Evolutionary conservation across 257 asterid species (phyloP), one percentile per base, ranked within the genome.

Genomic region (Salvia hispanica): DNA sequence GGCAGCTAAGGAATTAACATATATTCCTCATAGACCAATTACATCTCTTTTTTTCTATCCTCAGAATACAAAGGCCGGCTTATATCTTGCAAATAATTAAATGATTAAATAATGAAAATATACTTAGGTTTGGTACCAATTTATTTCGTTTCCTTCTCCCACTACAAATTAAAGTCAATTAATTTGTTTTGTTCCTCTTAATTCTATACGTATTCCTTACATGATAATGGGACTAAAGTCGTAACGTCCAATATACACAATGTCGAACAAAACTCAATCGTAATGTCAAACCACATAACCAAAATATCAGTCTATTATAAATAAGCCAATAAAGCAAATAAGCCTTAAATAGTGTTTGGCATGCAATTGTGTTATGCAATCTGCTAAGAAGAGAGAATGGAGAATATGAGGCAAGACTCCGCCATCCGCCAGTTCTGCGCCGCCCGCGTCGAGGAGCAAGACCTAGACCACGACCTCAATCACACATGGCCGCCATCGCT

Each of bases 371-470:
- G 6, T 39, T 39, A 37, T 37, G 43, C 2, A 2, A 39, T 18
- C 21, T 18, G 21, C 21, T 10, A 2, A 39, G 0, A 7, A 39
- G 7, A 73, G 54, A 54, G 52, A 42, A 21, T 64, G 16, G 79
- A 75, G 33, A 59, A 40, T 55, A 59, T 69, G 72, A 50, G 55
- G 58, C 81, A 70, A 37, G 81, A 74, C 25, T 58, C 59, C 31
- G 31, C 31, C 71, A 87, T 87, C 50, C 79, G 89, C 5, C 91
- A 69, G 62, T 83, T 80, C 57, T 84, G 95, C 73, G 79, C 86
- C 2, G 91, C 91, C 48, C 81, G 90, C 2, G 21, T 73, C 46
- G 80, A 78, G 79, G 83, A 78, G 56, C 63, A 52, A 58, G 69
- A 67, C 43, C 9, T 72, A 62, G 28, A 34, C 37, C 37, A 4